Evolutionary conservation across 176 grass and related monocot genomes (phyloP), one percentile per base, ranked within the genome.

Genomic region (Triticum aestivum): DNA sequence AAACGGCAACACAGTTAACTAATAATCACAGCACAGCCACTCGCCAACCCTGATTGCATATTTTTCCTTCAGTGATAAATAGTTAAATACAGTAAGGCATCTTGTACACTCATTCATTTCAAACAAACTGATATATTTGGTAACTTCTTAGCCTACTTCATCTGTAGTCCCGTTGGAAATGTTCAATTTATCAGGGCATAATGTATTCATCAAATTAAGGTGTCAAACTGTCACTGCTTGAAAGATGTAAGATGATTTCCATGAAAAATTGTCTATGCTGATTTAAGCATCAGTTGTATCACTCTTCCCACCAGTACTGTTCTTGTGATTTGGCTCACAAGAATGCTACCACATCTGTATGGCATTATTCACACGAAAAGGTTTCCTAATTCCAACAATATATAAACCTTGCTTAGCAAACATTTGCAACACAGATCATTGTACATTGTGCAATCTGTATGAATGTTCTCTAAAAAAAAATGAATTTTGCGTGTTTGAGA

Each of bases 1-100:
- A 85, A 83, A 89, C 5, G 0, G 79, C 2, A 80, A 34, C 14
- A 20, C 30, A 83, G 37, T 80, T 65, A 94, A 81, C 29, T 45
- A 69, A 39, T 47, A 82, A 84, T 76, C 14, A 80, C 42, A 75
- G 38, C 14, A 80, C 15, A 45, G 17, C 35, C 10, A n/a, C 7
- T 6, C 71, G 17, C 23, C 72, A 1, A 49, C 6, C 58, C 37
- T 63, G 69, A 58, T 84, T 63, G 69, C 41, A 45, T 33, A 84
- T 45, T 63, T 23, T 83, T 62, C 32, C 3, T 59, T 83, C 49
- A 10, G 8, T 7, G 5, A 37, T 23, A 54, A 54, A 0, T 51
- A 49, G 47, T 49, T 49, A 49, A 49, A 35, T 23, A 61, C 14
- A 71, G 6, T 5, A 15, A 83, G 35, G 14, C 3, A 72, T 83